Evolutionary conservation across 2,329 filamentous ascomycete genomes (phyloP).

Genomic region (Fusarium fracticaudum): DNA sequence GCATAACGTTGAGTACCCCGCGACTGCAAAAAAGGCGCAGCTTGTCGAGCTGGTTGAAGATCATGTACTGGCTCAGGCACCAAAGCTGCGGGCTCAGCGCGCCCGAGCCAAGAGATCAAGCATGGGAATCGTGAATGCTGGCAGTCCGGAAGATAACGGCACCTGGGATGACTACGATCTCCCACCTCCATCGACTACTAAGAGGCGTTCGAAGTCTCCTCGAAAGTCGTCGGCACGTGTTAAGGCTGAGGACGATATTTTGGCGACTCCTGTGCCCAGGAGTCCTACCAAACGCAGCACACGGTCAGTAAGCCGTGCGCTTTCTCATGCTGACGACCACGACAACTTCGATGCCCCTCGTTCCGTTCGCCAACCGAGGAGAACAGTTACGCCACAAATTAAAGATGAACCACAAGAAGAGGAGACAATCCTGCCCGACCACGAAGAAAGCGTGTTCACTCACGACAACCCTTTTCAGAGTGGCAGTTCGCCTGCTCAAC

Average conservation of each 20-base stretch:
- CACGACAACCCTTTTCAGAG: slow-evolving; percentile 94
- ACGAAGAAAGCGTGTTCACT: slow-evolving; percentile 77
- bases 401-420: slow-evolving; percentile 62
- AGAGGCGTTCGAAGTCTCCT: slow-evolving; percentile 64
- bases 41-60: slow-evolving; percentile 86
- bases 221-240: slow-evolving; percentile 63
- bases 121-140: slow-evolving; percentile 79
- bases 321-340: slow-evolving; percentile 60
- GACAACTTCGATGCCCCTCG: slow-evolving; percentile 50
- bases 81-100: slow-evolving; percentile 77
- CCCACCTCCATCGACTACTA: slow-evolving; percentile 58
- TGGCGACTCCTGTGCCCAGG: slow-evolving; percentile 47
- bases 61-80: slow-evolving; percentile 80
- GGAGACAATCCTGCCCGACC: slow-evolving; percentile 36
- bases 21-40: slow-evolving; percentile 90
- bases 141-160: slow-evolving; percentile 72
- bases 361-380: slow-evolving; percentile 61
- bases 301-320: slow-evolving; percentile 64
- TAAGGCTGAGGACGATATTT: slow-evolving; percentile 62
- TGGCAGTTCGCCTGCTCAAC: slow-evolving; percentile 71
- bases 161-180: slow-evolving; percentile 69
- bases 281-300: slow-evolving; percentile 66
- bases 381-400: slow-evolving; percentile 61
- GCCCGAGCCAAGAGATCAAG: slow-evolving; percentile 86
- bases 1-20: slow-evolving; percentile 86